A percentile compares a stretch with the other conserved stretches of the same genome.
These are phyloP conservation scores for Neonectria faginata DNA, from an alignment of 2,329 filamentous ascomycete genomes.

Conservation along the genomic window DNA sequence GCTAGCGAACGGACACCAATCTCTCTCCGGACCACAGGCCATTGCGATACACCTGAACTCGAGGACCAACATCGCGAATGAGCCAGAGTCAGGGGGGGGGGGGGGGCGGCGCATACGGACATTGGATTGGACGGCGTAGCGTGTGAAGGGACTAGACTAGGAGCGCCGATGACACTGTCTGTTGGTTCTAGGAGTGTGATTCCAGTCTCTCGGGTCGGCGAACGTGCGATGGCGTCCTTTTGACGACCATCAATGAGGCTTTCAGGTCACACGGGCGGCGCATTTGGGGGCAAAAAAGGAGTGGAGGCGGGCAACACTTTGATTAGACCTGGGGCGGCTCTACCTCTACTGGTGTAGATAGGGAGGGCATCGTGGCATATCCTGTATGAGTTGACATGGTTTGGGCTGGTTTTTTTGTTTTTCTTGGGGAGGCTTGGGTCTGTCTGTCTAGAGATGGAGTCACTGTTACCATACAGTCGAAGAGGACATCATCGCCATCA, in stretches of 20 bases:
- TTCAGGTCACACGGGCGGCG: slow-evolving; percentile 33
- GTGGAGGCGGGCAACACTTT: not conserved
- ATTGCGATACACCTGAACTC: not conserved
- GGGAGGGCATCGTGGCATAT: slow-evolving; percentile 9
- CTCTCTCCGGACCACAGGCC: not conserved
- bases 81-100: slow-evolving; percentile 2
- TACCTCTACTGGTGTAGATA: not conserved
- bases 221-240: slow-evolving; percentile 26
- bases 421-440: slow-evolving; percentile 23
- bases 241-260: slow-evolving; percentile 28
- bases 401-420: not conserved
- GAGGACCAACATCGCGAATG: not conserved
- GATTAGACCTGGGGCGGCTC: slow-evolving; percentile 1
- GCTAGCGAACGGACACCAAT: not conserved
- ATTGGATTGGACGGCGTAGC: slow-evolving; percentile 18
- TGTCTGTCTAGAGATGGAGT: slow-evolving; percentile 35
- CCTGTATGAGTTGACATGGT: slow-evolving; percentile 1
- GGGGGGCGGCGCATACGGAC: not conserved
- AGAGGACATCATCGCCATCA: slow-evolving; percentile 34
- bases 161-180: slow-evolving; percentile 27
- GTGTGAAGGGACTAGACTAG: slow-evolving; percentile 23
- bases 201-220: slow-evolving; percentile 34
- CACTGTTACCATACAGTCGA: slow-evolving; percentile 30
- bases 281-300: slow-evolving; percentile 10
- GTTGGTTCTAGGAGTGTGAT: slow-evolving; percentile 31